These are phyloP conservation scores for Mesotaenium endlicherianum DNA, from an alignment of 139 green algal genomes.

Conservation along the genomic window DNA sequence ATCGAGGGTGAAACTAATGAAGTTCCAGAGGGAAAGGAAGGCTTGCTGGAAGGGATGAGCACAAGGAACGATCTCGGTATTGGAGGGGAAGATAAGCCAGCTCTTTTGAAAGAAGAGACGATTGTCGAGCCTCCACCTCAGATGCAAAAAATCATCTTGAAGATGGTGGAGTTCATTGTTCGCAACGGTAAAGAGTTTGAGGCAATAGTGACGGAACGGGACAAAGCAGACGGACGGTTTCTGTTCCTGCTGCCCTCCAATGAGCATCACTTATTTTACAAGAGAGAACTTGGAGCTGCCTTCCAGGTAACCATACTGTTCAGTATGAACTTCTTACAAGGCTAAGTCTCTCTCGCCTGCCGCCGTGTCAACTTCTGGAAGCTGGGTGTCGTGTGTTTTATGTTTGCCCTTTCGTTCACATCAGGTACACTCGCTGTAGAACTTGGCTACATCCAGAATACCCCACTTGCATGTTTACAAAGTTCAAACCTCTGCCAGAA, in stretches of 20 bases:
- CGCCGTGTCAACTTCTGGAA: too few relatives aligned
- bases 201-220: conserved; percentile 27
- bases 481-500: too few relatives aligned
- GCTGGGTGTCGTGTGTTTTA: too few relatives aligned
- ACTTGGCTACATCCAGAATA: too few relatives aligned
- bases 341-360: too few relatives aligned
- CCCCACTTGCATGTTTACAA: too few relatives aligned
- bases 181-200: conserved; percentile 45
- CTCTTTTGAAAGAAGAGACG: too few relatives aligned
- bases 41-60: too few relatives aligned
- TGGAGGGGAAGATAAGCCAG: conserved; percentile 5
- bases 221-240: conserved; percentile 14
- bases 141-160: conserved; percentile 2
- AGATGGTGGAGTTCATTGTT: conserved; percentile 45
- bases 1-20: neutral
- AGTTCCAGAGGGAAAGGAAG: too few relatives aligned
- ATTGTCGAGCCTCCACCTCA: neutral
- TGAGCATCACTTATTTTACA: conserved; percentile 13
- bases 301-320: conserved; percentile 32
- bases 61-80: conserved; percentile 18
- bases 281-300: neutral
- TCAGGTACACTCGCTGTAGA: too few relatives aligned
- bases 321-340: too few relatives aligned
- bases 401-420: too few relatives aligned
- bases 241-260: conserved; percentile 23